Conservation (phyloP, 2,329 filamentous ascomycete species). For the Trichoderma sp. region DNA sequence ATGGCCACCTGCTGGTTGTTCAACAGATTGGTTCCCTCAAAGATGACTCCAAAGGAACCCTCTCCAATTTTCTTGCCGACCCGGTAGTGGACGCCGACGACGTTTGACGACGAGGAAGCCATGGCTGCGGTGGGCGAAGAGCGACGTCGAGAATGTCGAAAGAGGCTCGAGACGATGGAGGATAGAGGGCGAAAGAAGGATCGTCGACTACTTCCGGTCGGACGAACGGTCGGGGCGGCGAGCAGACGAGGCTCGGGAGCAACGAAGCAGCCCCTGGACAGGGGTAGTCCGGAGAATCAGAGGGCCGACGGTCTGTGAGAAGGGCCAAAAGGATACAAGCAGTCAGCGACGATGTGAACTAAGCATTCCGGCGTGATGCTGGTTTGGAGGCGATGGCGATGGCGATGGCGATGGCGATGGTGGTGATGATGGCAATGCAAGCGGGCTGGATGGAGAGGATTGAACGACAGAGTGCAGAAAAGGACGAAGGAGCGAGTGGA, state of each 20-base stretch:
- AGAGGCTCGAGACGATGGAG: slow-evolving; percentile 15
- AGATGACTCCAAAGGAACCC: slow-evolving; percentile 97
- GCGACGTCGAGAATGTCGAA: slow-evolving; percentile 7
- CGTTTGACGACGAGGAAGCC: slow-evolving; percentile 90
- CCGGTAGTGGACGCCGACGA: slow-evolving; percentile 97
- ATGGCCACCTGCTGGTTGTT: slow-evolving; percentile 99
- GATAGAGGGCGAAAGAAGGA: slow-evolving; percentile 7
- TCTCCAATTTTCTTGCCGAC: slow-evolving; percentile 99
- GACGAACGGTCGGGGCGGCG: slow-evolving; percentile 18
- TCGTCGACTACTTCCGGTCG: slow-evolving; percentile 19
- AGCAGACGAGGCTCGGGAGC: slow-evolving; percentile 23
- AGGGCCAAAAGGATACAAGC: slow-evolving; percentile 21
- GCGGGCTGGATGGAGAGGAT: neutral
- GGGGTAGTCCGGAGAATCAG: slow-evolving; percentile 18
- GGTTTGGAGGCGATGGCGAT: neutral
- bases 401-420: neutral
- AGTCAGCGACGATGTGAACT: slow-evolving; percentile 26
- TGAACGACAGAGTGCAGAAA: slow-evolving; percentile 9
- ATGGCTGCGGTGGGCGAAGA: slow-evolving; percentile 47
- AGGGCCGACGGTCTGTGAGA: slow-evolving; percentile 21
- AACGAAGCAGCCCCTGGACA: slow-evolving; percentile 23
- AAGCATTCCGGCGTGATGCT: slow-evolving; percentile 25
- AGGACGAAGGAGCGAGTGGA: slow-evolving; percentile 20
- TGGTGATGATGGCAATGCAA: slow-evolving; percentile 4
- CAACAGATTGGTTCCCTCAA: slow-evolving; percentile 95